Evolutionary conservation across 495 filamentous ascomycete genomes (phyloP).

Genomic region (Penicillium desertorum): DNA sequence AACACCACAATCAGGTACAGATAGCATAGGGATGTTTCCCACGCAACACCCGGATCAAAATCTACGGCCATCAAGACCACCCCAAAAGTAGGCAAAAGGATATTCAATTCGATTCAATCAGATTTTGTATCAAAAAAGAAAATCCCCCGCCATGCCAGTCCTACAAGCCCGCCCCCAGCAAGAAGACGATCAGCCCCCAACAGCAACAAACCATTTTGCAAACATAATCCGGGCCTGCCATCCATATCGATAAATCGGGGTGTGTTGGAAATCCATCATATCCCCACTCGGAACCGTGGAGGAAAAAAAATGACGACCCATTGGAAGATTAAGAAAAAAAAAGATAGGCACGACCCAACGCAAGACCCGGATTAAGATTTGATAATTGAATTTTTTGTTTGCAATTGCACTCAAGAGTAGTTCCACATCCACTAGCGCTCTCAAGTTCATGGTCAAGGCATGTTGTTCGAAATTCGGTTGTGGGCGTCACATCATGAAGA

Average conservation of each 20-base stretch:
- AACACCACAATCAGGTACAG: slow-evolving; percentile 1
- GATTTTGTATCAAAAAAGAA: slow-evolving; percentile 30
- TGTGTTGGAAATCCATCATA: slow-evolving; percentile 1
- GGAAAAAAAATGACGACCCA: neutral
- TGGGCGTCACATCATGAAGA: slow-evolving; percentile 25
- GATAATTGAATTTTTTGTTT: slow-evolving; percentile 12
- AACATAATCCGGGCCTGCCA: slow-evolving; percentile 6
- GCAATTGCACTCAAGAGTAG: slow-evolving; percentile 21
- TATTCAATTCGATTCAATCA: slow-evolving; percentile 36
- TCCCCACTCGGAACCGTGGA: slow-evolving; percentile 11
- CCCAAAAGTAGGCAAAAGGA: slow-evolving; percentile 15
- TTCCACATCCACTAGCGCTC: slow-evolving; percentile 30
- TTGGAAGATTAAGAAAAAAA: slow-evolving; percentile 3
- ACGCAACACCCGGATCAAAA: neutral
- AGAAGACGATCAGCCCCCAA: slow-evolving; percentile 7
- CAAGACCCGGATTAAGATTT: slow-evolving; percentile 10
- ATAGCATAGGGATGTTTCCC: slow-evolving; percentile 8
- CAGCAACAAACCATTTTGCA: neutral
- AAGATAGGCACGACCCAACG: slow-evolving; percentile 1
- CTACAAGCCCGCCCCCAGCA: slow-evolving; percentile 16
- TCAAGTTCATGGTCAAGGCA: slow-evolving; percentile 18
- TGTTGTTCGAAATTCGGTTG: slow-evolving; percentile 18
- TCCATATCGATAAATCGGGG: neutral
- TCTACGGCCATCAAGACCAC: neutral
- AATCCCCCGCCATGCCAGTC: slow-evolving; percentile 19